A percentile compares a stretch with the other conserved stretches of the same genome.
phyloP scores from a whole-genome alignment of 2,329 filamentous ascomycete genomes.

The Dothideomycetidae sp. region DNA sequence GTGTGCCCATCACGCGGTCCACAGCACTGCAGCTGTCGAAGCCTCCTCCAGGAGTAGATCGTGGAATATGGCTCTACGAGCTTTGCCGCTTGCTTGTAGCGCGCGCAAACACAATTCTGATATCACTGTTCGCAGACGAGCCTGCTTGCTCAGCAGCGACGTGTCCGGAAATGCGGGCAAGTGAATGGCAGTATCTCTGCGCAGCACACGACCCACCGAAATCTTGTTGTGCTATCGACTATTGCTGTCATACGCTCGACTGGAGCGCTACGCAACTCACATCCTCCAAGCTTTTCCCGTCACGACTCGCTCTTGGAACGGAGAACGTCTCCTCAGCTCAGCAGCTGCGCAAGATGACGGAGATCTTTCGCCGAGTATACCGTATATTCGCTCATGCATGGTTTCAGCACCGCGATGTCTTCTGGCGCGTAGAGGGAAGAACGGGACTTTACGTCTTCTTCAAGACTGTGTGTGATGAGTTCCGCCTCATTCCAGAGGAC shows the following conservation, averaged over 20 bases:
- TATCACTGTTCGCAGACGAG: conserved; percentile 80
- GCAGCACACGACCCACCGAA: conserved; percentile 95
- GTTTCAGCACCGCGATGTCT: conserved; percentile 92
- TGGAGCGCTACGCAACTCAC: conserved; percentile 94
- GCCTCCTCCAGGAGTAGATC: conserved; percentile 68
- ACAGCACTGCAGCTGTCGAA: conserved; percentile 64
- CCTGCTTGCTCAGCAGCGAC: conserved; percentile 80
- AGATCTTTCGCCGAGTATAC: conserved; percentile 87
- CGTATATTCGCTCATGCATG: conserved; percentile 97
- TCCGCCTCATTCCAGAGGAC: conserved; percentile 76
- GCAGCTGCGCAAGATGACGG: conserved; percentile 73
- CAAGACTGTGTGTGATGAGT: conserved; percentile 90
- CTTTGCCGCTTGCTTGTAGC: conserved; percentile 91
- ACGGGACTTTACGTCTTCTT: conserved; percentile 94
- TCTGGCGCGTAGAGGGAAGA: conserved; percentile 82
- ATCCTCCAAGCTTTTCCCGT: conserved; percentile 89
- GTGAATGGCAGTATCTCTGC: conserved; percentile 97
- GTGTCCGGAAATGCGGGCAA: conserved; percentile 95
- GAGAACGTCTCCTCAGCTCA: conserved; percentile 24
- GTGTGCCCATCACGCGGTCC: conserved; percentile 57
- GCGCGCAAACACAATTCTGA: conserved; percentile 83
- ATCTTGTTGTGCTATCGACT: conserved; percentile 95
- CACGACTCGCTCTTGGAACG: conserved; percentile 50
- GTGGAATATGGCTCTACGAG: conserved; percentile 91
- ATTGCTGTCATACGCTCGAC: conserved; percentile 96